These are phyloP conservation scores for Raffaelea arxii DNA, from an alignment of 2,329 filamentous ascomycete genomes.

Conservation along the genomic window DNA sequence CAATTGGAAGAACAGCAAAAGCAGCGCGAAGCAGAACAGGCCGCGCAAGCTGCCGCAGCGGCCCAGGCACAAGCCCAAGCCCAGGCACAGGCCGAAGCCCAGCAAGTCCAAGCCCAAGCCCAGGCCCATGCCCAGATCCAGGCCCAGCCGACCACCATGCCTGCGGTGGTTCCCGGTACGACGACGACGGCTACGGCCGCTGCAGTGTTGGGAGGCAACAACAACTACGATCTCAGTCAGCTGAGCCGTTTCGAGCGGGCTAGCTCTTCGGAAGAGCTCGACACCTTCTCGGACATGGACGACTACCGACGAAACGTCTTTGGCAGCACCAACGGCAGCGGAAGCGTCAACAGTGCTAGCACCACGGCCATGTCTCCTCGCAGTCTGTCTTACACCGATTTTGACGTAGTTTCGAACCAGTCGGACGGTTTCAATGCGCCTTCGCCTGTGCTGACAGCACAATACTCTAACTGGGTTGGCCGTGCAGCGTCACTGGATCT, in stretches of 20 bases:
- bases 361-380: conserved; percentile 42
- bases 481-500: conserved; percentile 25
- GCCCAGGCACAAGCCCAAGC: neutral
- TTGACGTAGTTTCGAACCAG: conserved; percentile 23
- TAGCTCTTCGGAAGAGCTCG: conserved; percentile 45
- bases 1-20: conserved; percentile 41
- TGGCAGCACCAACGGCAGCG: conserved; percentile 20
- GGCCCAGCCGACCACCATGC: neutral
- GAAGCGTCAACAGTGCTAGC: conserved; percentile 20
- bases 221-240: conserved; percentile 16
- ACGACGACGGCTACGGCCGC: conserved; percentile 12
- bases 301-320: conserved; percentile 43
- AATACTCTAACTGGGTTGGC: conserved; percentile 24
- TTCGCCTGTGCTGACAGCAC: conserved; percentile 20
- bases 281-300: conserved; percentile 41
- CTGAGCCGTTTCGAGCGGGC: conserved; percentile 32
- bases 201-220: conserved; percentile 13
- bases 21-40: conserved; percentile 25
- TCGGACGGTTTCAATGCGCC: conserved; percentile 10
- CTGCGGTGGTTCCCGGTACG: conserved; percentile 1
- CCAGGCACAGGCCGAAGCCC: conserved; percentile 7
- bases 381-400: conserved; percentile 38
- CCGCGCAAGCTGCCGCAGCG: conserved; percentile 16
- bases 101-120: conserved; percentile 16
- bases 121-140: conserved; percentile 4